Base-by-base conservation (phyloP, 441 rosid genomes). In the Bocquillonia castaneifolia region DNA sequence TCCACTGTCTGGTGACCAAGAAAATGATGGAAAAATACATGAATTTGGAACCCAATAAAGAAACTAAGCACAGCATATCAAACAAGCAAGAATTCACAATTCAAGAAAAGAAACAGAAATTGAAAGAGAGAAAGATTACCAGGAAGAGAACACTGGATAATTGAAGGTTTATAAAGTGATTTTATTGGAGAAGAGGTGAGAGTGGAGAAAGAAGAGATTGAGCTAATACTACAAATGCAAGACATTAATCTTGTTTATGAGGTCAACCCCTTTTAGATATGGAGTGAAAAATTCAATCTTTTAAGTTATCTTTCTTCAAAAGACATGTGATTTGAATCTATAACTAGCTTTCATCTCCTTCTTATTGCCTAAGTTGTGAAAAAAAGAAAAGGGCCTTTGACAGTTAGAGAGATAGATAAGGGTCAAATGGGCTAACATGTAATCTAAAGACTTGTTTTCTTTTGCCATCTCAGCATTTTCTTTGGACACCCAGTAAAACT, bases 71-170 rank as follows among this genome's bases (percentile, higher is more conserved):
- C 18, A 34, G 36, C 34, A 47, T 12, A 9, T 29, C 0, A 23
- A 74, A 45, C 59, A 28, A 17, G 8, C 25, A 22, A 14, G 55
- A 32, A 28, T 42, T 0, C 37, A 36, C 23, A 17, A 13, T 31
- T 51, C 12, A 37, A 66, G 56, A 48, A 2, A 18, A 12, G 42
- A 47, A 39, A 14, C 8, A 22, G 28, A 50, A 15, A 50, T 10
- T 10, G 4, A 2, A 31, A 57, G 6, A 37, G 5, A 44, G 36
- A 50, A 22, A 6, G 60, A 0, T 45, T 74, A 91, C 95, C 95
- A 59, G 80, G 88, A 66, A 82, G 80, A 17, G 92, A 66, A 63
- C 91, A 88, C 53, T 72, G 80, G 83, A 86, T 25, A 57, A 71
- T 58, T 64, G 84, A 74, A 64, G 80, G 83, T 67, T 80, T 85